A percentile compares a stretch with the other conserved stretches of the same genome.
Evolutionary conservation across 805 yeast genomes (phyloP).

Genomic region (Priceomyces haplophilus): DNA sequence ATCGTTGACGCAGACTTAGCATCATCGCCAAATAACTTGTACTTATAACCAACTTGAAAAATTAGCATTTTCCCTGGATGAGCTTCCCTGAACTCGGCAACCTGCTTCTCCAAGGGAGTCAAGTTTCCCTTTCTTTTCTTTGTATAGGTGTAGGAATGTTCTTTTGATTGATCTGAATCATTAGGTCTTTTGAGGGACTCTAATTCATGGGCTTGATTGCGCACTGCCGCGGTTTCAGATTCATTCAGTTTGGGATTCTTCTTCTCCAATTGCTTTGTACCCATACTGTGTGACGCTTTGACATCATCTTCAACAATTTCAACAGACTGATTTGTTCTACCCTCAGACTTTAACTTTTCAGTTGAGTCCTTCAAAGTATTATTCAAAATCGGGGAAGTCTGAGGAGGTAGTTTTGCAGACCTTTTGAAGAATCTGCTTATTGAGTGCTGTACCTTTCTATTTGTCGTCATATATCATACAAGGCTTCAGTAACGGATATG

Average conservation of each 20-base stretch:
- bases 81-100: slow-evolving; percentile 56
- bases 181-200: not conserved
- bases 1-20: slow-evolving; percentile 67
- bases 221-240: too few relatives aligned
- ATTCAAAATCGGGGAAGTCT: not conserved
- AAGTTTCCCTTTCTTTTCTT: slow-evolving; percentile 14
- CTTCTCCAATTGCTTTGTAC: too few relatives aligned
- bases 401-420: not conserved
- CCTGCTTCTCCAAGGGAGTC: slow-evolving; percentile 80
- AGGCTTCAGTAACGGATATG: not conserved
- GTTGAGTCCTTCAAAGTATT: too few relatives aligned
- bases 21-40: slow-evolving; percentile 81
- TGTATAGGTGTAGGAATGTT: slow-evolving; percentile 1
- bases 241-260: too few relatives aligned
- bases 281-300: too few relatives aligned
- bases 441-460: slow-evolving; percentile 10
- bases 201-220: too few relatives aligned
- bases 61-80: slow-evolving; percentile 71
- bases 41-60: slow-evolving; percentile 90
- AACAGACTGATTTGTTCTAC: too few relatives aligned
- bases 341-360: too few relatives aligned
- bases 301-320: too few relatives aligned
- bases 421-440: slow-evolving; percentile 11
- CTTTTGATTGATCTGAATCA: not conserved
- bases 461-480: slow-evolving; percentile 1